Conservation (phyloP, 768 basidiomycete species). For the Boletus tomentosulus region DNA sequence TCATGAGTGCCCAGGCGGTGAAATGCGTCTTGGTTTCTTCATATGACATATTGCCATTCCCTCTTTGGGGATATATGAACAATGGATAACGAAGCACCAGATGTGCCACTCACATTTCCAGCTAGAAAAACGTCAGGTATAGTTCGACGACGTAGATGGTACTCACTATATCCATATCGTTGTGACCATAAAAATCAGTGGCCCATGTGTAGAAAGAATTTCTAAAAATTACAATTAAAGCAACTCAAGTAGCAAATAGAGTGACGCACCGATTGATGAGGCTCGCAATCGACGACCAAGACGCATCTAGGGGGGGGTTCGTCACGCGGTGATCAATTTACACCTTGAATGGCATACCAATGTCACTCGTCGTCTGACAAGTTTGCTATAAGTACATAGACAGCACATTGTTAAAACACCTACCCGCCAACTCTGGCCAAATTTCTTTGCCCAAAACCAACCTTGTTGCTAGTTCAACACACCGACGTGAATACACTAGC, state of each 20-base stretch:
- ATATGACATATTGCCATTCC: slow-evolving; percentile 56
- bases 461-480: slow-evolving; percentile 46
- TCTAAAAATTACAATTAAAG: slow-evolving; percentile 30
- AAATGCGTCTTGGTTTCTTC: slow-evolving; percentile 70
- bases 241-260: not conserved
- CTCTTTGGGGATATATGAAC: slow-evolving; percentile 33
- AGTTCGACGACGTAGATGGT: slow-evolving; percentile 2
- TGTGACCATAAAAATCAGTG: slow-evolving; percentile 63
- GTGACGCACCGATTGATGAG: slow-evolving; percentile 51
- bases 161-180: slow-evolving; percentile 64
- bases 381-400: slow-evolving; percentile 1
- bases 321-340: not conserved
- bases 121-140: slow-evolving; percentile 28
- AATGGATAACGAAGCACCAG: not conserved
- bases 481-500: not conserved
- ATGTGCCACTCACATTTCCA: slow-evolving; percentile 46
- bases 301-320: slow-evolving; percentile 30
- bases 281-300: slow-evolving; percentile 47
- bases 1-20: slow-evolving; percentile 70
- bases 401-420: slow-evolving; percentile 11
- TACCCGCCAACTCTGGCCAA: slow-evolving; percentile 68
- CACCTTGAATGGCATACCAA: slow-evolving; percentile 28
- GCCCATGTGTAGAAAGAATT: slow-evolving; percentile 63
- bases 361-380: slow-evolving; percentile 48
- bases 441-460: slow-evolving; percentile 56